Conservation (phyloP, 805 yeast genomes). For the Cyberlindnera maritima region DNA sequence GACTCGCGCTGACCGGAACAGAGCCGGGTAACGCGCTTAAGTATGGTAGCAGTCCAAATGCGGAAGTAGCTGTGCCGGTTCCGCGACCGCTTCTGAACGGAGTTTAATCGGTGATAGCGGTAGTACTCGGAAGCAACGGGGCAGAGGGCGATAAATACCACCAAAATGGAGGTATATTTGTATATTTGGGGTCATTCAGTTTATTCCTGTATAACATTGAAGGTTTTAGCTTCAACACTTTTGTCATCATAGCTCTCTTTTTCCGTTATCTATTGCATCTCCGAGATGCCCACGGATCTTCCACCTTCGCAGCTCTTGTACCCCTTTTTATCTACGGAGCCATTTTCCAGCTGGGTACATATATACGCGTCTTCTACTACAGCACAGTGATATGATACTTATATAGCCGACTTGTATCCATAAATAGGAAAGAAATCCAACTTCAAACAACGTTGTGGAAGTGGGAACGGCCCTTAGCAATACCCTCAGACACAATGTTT, state of each 20-base stretch:
- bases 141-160: no score
- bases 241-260: no score
- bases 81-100: constrained; percentile 1
- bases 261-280: background rate
- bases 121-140: no score
- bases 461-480: constrained; percentile 54
- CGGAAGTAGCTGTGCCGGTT: background rate
- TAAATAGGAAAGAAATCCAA: no score
- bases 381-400: no score
- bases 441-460: constrained; percentile 48
- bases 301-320: background rate
- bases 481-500: constrained; percentile 68
- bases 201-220: no score
- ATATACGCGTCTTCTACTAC: no score
- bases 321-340: background rate
- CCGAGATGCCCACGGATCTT: background rate
- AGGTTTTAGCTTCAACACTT: no score
- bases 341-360: no score
- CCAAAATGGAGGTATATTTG: no score
- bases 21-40: constrained; percentile 8
- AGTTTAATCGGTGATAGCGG: constrained; percentile 9
- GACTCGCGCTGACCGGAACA: constrained; percentile 5
- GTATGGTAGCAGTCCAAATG: constrained; percentile 1
- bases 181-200: no score
- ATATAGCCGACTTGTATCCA: no score